A percentile compares a stretch with the other conserved stretches of the same genome.
phyloP scores from a whole-genome alignment of 495 filamentous ascomycete genomes.

The Pseudevernia furfuracea region DNA sequence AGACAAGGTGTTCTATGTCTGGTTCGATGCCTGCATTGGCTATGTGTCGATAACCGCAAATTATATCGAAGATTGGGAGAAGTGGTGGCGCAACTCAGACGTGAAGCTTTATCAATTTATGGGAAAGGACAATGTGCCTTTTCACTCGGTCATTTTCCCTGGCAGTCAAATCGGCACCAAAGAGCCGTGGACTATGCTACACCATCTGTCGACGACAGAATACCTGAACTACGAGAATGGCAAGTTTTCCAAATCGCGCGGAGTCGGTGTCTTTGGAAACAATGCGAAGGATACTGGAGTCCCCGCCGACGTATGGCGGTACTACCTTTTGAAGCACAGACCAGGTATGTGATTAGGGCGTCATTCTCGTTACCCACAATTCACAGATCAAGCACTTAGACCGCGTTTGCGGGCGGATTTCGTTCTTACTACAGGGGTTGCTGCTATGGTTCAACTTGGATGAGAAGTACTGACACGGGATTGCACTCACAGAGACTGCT shows the following conservation, averaged over 20 bases:
- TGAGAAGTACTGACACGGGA: not conserved
- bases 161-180: slow-evolving; percentile 75
- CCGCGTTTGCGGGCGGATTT: not conserved
- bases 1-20: slow-evolving; percentile 65
- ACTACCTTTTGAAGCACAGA: slow-evolving; percentile 81
- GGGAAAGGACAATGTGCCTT: slow-evolving; percentile 95
- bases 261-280: slow-evolving; percentile 85
- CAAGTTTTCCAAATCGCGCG: slow-evolving; percentile 91
- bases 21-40: slow-evolving; percentile 97
- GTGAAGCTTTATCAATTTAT: slow-evolving; percentile 95
- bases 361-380: not conserved
- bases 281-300: slow-evolving; percentile 85
- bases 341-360: slow-evolving; percentile 34
- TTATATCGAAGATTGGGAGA: slow-evolving; percentile 86
- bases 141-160: slow-evolving; percentile 89
- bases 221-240: slow-evolving; percentile 94
- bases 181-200: slow-evolving; percentile 84
- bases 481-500: slow-evolving; percentile 50
- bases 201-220: slow-evolving; percentile 83
- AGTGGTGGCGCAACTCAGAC: slow-evolving; percentile 90
- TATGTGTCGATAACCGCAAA: slow-evolving; percentile 93
- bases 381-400: not conserved
- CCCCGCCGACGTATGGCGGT: slow-evolving; percentile 80
- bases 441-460: not conserved
- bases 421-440: not conserved